Evolutionary conservation across 768 basidiomycete species (phyloP).

Genomic region (Psilocybe cubensis): DNA sequence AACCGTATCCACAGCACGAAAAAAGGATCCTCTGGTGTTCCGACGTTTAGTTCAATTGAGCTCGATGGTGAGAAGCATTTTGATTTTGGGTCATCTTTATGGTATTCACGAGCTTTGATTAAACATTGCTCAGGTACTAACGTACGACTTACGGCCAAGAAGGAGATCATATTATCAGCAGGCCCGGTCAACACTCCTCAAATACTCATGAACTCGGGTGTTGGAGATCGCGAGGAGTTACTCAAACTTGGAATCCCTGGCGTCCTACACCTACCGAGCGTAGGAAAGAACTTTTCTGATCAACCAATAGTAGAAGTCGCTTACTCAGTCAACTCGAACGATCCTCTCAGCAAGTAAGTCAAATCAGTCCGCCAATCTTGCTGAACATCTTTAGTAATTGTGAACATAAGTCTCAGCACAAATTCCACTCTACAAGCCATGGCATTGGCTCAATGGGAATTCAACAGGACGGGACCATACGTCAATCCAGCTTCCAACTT

Average conservation of each 20-base stretch:
- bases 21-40: constrained; percentile 5
- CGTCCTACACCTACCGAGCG: constrained; percentile 33
- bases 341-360: constrained; percentile 27
- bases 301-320: constrained; percentile 28
- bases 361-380: neutral
- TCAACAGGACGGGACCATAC: constrained; percentile 24
- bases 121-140: neutral
- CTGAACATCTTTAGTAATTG: neutral
- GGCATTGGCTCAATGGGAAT: constrained; percentile 25
- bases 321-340: constrained; percentile 28
- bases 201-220: constrained; percentile 38
- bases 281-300: constrained; percentile 40
- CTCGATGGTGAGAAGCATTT: constrained; percentile 7
- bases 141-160: constrained; percentile 37
- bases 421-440: constrained; percentile 24
- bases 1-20: constrained; percentile 13
- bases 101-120: neutral
- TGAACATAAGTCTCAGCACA: constrained; percentile 15
- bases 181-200: constrained; percentile 40
- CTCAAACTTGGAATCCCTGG: constrained; percentile 26
- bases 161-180: constrained; percentile 54
- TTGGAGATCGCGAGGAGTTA: constrained; percentile 30
- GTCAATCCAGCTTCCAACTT: constrained; percentile 23
- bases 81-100: neutral
- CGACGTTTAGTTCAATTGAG: constrained; percentile 2